Conservation (phyloP, 1,139 yeast genomes). For the Saccharomycopsis phalli region DNA sequence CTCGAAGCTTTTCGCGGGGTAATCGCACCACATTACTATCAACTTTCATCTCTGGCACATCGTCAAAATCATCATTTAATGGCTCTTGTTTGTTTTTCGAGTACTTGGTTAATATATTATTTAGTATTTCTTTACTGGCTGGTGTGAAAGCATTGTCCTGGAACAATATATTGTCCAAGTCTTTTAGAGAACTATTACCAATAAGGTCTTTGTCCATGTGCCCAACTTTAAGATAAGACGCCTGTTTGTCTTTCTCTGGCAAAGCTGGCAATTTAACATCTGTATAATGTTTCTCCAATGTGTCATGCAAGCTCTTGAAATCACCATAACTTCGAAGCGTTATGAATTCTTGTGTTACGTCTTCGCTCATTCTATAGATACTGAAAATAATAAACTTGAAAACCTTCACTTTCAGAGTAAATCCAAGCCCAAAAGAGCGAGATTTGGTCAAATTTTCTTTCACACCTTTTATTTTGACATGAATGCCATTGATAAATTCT, state of each 20-base stretch:
- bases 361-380: constrained; percentile 3
- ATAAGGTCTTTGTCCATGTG: constrained; percentile 1
- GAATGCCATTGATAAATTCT: constrained; percentile 5
- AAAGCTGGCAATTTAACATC: constrained; percentile 9
- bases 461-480: constrained; percentile 9
- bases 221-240: constrained; percentile 11
- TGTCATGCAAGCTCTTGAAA: constrained; percentile 11
- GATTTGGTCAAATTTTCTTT: too few relatives aligned
- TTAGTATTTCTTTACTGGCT: constrained; percentile 5
- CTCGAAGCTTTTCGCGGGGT: constrained; percentile 18
- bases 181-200: background rate
- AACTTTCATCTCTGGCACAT: background rate
- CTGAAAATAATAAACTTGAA: too few relatives aligned
- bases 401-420: too few relatives aligned
- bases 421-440: too few relatives aligned
- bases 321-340: constrained; percentile 14
- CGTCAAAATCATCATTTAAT: background rate
- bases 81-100: background rate
- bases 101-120: constrained; percentile 10
- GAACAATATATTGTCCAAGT: constrained; percentile 5
- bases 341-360: constrained; percentile 8
- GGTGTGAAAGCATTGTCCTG: constrained; percentile 4
- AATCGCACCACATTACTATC: constrained; percentile 1
- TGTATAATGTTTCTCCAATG: constrained; percentile 13
- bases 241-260: constrained; percentile 18